phyloP scores from a whole-genome alignment of 257 asterid genomes.

The Solanum pinnatisectum region DNA sequence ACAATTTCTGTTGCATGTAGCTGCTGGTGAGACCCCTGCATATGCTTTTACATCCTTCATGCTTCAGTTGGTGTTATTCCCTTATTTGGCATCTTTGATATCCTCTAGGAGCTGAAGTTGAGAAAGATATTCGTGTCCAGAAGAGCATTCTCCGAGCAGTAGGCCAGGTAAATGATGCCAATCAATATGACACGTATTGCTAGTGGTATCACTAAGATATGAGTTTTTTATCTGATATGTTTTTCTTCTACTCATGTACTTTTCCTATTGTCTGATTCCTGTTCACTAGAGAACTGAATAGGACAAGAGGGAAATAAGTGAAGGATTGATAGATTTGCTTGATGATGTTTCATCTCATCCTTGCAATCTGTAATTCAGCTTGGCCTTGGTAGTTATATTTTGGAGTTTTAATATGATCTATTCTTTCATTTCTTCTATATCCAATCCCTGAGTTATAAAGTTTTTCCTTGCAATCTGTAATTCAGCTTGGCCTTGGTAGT shows the following conservation, averaged over 20 bases:
- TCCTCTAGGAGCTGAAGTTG: slow-evolving; percentile 67
- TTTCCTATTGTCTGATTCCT: background rate
- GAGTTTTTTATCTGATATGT: background rate
- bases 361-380: background rate
- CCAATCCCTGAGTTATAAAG: background rate
- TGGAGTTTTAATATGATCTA: background rate
- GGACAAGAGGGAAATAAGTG: background rate
- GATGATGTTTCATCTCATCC: background rate
- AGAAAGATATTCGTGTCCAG: slow-evolving; percentile 73
- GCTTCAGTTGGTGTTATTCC: background rate
- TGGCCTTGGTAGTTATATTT: background rate
- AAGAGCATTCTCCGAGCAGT: slow-evolving; percentile 86
- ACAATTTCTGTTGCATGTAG: slow-evolving; percentile 79
- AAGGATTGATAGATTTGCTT: background rate
- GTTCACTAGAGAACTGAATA: background rate
- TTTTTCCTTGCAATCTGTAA: background rate
- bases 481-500: background rate
- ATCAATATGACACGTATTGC: background rate
- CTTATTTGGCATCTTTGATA: slow-evolving; percentile 12
- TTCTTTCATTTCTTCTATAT: background rate
- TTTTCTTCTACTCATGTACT: background rate
- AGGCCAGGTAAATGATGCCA: slow-evolving; percentile 52
- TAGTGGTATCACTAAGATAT: background rate
- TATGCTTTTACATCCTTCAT: slow-evolving; percentile 1
- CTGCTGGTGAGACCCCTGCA: slow-evolving; percentile 57